A percentile compares a stretch with the other conserved stretches of the same genome.
These are phyloP conservation scores for Candida succiphila DNA, from an alignment of 805 yeast genomes.

Conservation along the genomic window DNA sequence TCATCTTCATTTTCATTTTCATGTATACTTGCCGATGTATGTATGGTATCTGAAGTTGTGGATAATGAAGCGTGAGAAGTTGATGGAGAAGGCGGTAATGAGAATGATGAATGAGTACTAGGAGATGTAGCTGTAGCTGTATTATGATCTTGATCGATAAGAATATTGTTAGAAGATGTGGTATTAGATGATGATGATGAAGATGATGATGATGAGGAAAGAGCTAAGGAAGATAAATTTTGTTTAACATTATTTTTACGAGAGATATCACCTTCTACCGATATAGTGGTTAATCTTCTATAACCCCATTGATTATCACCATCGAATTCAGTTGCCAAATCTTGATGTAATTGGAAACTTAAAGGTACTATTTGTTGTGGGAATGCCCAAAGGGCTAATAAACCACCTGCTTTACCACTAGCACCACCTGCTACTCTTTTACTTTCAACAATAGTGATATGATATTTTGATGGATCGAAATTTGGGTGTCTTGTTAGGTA, in stretches of 20 bases:
- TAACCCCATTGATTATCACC: conserved; percentile 94
- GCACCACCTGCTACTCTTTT: conserved; percentile 97
- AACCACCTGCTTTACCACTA: conserved; percentile 94
- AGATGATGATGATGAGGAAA: not conserved
- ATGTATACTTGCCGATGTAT: conserved; percentile 8
- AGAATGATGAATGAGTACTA: too few relatives aligned
- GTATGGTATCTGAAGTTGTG: conserved; percentile 5
- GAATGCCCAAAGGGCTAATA: conserved; percentile 92
- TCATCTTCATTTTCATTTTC: conserved; percentile 4
- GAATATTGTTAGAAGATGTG: not conserved
- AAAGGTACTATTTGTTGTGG: conserved; percentile 90
- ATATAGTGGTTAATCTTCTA: conserved; percentile 76
- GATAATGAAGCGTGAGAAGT: not conserved
- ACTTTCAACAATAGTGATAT: conserved; percentile 79
- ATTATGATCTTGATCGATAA: not conserved
- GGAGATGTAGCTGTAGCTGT: not conserved
- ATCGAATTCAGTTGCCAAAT: conserved; percentile 63
- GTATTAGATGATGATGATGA: conserved; percentile 1
- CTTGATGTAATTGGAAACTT: conserved; percentile 77
- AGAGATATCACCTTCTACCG: conserved; percentile 73
- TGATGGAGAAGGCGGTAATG: too few relatives aligned
- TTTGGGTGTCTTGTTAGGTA: conserved; percentile 76
- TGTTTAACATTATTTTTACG: conserved; percentile 5
- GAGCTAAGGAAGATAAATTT: not conserved
- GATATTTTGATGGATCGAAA: conserved; percentile 62